Base-by-base conservation (phyloP, 176 grass and related monocot genomes). In the Musa beccarii region DNA sequence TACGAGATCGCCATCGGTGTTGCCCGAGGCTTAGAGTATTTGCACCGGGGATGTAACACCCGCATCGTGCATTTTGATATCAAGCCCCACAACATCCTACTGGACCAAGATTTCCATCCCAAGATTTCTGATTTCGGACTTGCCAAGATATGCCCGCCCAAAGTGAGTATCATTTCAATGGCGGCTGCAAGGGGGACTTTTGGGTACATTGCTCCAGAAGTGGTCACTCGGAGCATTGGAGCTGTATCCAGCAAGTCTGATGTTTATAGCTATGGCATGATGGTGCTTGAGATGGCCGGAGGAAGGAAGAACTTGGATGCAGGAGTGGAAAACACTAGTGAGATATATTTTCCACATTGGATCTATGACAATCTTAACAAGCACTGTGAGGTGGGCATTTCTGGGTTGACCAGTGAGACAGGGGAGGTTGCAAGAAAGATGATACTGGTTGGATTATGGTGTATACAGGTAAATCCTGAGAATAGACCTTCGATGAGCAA, bases 91-190 rank as follows among this genome's bases (percentile, higher is more conserved):
- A 92, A 86, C 9, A 80, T 86, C 66, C 75, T 92, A 21, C 59
- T 92, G 23, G 86, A 89, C 69, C 75, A 86, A 25, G 52, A 92
- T 10, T 52, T 92, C 6, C 53, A 73, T 8, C 89, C 89, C 2
- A 92, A 86, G 75, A 92, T 92, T 9, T 86, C 86, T 20, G 84
- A 92, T 80, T 78, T 89, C 16, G 86, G 89, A 4, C 65, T 92
- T 1, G 67, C 90, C 69, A 89, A 84, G 22, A 21, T 92, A 6
- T 78, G 84, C 25, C 49, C 55, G n/a, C 3, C 8, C 13, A 87
- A 69, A 52, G 78, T 83, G 8, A 56, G 83, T 1, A 2, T 26
- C 11, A n/a, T 75, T 16, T 83, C 82, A 19, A 23, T 59, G 9
- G 59, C 29, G 0, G 24, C 8, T 16, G 59, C 2, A 14, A 81